Conservation (phyloP, 2,329 filamentous ascomycete genomes). For the Aplosporella prunicola region DNA sequence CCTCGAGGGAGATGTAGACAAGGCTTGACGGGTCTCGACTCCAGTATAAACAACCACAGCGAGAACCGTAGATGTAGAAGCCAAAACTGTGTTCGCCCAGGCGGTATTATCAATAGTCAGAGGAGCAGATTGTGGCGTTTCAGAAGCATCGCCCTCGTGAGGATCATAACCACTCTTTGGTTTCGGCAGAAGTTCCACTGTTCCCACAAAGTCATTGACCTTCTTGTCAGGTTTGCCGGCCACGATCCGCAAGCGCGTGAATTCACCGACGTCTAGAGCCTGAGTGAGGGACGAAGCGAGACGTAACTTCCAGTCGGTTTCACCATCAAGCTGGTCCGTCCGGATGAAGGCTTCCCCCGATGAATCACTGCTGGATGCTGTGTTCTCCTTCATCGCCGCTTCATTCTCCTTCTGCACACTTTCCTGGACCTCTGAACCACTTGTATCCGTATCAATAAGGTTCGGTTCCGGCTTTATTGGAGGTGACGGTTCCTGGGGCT, state of each 20-base stretch:
- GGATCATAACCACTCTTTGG: slow-evolving; percentile 40
- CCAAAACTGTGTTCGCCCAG: slow-evolving; percentile 96
- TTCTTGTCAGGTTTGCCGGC: slow-evolving; percentile 87
- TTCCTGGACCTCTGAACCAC: neutral
- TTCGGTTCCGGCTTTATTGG: slow-evolving; percentile 12
- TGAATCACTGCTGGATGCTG: slow-evolving; percentile 15
- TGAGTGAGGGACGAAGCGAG: slow-evolving; percentile 82
- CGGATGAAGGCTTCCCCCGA: slow-evolving; percentile 88
- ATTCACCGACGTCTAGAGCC: slow-evolving; percentile 60
- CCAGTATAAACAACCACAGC: slow-evolving; percentile 93
- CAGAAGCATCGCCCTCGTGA: slow-evolving; percentile 17
- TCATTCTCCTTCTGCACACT: no score
- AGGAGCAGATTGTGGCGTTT: slow-evolving; percentile 50
- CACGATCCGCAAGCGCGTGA: slow-evolving; percentile 57
- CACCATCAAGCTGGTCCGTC: slow-evolving; percentile 93
- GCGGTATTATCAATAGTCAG: slow-evolving; percentile 94
- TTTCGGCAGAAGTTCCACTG: slow-evolving; percentile 60
- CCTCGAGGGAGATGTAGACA: slow-evolving; percentile 83
- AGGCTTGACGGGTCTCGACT: slow-evolving; percentile 81
- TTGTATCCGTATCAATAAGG: slow-evolving; percentile 14
- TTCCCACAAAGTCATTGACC: slow-evolving; percentile 93
- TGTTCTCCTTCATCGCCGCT: slow-evolving; percentile 6
- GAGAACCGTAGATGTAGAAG: slow-evolving; percentile 79
- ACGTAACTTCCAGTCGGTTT: slow-evolving; percentile 97
- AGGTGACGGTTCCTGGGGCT: slow-evolving; percentile 8